phyloP scores from a whole-genome alignment of 2,329 filamentous ascomycete genomes.

The Tolypocladium capitatum region DNA sequence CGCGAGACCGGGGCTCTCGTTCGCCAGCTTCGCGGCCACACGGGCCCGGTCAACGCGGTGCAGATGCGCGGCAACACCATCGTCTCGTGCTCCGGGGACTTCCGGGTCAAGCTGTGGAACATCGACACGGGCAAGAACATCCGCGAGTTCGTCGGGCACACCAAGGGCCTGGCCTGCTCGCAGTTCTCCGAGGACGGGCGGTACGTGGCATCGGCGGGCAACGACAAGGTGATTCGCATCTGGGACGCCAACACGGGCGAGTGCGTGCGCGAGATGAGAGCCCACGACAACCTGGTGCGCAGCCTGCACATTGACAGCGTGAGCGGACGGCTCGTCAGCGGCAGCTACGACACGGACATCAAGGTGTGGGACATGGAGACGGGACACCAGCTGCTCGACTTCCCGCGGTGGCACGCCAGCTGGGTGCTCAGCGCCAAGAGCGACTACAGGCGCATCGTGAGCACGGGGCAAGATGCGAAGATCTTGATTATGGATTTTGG shows the following conservation, averaged over 20 bases:
- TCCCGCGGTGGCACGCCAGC: slow-evolving; percentile 89
- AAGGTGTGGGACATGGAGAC: slow-evolving; percentile 85
- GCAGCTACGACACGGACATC: slow-evolving; percentile 89
- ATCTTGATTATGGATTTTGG: slow-evolving; percentile 92
- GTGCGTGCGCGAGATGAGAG: slow-evolving; percentile 65
- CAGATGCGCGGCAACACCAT: slow-evolving; percentile 88
- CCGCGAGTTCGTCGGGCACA: slow-evolving; percentile 80
- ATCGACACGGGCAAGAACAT: slow-evolving; percentile 78
- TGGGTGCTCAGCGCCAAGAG: slow-evolving; percentile 96
- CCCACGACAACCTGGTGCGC: slow-evolving; percentile 76
- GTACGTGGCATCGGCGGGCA: slow-evolving; percentile 85
- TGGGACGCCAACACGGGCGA: slow-evolving; percentile 89
- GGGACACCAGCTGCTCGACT: slow-evolving; percentile 65
- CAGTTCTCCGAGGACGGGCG: slow-evolving; percentile 94
- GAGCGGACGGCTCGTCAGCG: slow-evolving; percentile 76
- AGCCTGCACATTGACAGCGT: slow-evolving; percentile 82
- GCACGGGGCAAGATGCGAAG: slow-evolving; percentile 85
- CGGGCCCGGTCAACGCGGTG: slow-evolving; percentile 89
- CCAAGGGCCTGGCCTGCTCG: slow-evolving; percentile 86
- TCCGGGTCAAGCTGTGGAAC: slow-evolving; percentile 90
- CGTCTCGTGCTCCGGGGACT: slow-evolving; percentile 88
- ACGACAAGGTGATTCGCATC: slow-evolving; percentile 89
- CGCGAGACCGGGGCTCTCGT: slow-evolving; percentile 63
- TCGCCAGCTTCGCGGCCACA: slow-evolving; percentile 71
- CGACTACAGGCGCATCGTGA: slow-evolving; percentile 88